A percentile compares a stretch with the other conserved stretches of the same genome.
phyloP scores from a whole-genome alignment of 2,329 filamentous ascomycete genomes.

The Pseudocercospora pini-densiflorae region DNA sequence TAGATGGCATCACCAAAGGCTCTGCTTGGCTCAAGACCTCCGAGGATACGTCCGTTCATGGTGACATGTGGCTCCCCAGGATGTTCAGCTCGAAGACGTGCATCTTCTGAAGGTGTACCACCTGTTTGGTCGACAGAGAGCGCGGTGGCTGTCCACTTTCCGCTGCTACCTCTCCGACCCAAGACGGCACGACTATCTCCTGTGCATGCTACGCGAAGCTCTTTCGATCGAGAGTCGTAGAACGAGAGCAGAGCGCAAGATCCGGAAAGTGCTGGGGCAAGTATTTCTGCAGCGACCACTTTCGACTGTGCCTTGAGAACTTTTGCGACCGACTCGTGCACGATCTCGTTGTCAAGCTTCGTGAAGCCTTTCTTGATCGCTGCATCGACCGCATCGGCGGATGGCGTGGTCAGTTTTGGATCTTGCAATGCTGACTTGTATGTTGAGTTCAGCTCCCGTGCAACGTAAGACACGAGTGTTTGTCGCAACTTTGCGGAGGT shows the following conservation, averaged over 20 bases:
- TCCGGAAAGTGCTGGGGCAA: constrained; percentile 93
- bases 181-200: constrained; percentile 96
- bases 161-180: constrained; percentile 74
- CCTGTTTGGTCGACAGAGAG: constrained; percentile 95
- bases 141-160: constrained; percentile 91
- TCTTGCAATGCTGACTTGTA: constrained; percentile 75
- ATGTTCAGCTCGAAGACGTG: constrained; percentile 81
- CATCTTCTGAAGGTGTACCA: constrained; percentile 80
- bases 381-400: constrained; percentile 78
- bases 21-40: constrained; percentile 87
- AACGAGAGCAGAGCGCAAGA: constrained; percentile 96
- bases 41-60: constrained; percentile 85
- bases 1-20: constrained; percentile 97
- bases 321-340: constrained; percentile 89
- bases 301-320: constrained; percentile 89
- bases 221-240: constrained; percentile 86
- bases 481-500: constrained; percentile 96
- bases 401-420: constrained; percentile 64
- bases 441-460: constrained; percentile 87
- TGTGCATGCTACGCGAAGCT: constrained; percentile 91
- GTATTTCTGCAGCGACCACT: constrained; percentile 84
- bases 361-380: constrained; percentile 94
- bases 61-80: constrained; percentile 89
- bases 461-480: constrained; percentile 88
- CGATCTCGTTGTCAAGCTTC: constrained; percentile 89